Evolutionary conservation across 495 filamentous ascomycete genomes (phyloP), one percentile per base, ranked within the genome.

Genomic region (Penicillium nucicola): DNA sequence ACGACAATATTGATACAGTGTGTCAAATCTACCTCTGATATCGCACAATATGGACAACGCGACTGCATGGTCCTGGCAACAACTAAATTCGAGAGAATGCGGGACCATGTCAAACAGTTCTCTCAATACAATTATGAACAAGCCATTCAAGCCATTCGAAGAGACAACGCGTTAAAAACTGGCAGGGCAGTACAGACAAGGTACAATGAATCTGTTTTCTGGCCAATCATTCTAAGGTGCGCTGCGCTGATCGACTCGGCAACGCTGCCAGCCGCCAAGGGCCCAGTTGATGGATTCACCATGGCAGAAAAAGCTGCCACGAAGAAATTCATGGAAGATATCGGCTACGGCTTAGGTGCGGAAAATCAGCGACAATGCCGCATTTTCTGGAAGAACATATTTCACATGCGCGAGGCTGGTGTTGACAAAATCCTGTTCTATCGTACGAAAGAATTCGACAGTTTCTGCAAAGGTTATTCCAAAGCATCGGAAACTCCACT

Each of bases 221-320:
- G 50, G 56, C 28, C 42, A 42, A 60, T 58, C 42, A 63, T 60
- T 32, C 37, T 49, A 4, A 63, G 60, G 20, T 40, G 47, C 50
- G 56, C 53, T 5, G 50, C 31, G 23, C 37, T 57, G 25, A 28
- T 60, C 18, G 56, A 63, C 50, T 48, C 33, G 25, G n/a, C 34
- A 22, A 60, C 7, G 14, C 41, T 63, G 20, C 50, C 50, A 13
- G 10, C 50, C 39, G 33, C 53, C 2, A 63, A 59, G 34, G 53
- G 60, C 33, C 60, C 60, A 11, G n/a, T 41, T 4, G 53, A 60
- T 44, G 44, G 48, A 45, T 64, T 64, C 35, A 57, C 43, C 1
- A 56, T 64, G 37, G 51, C 57, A 9, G 53, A 64, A 45, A 64
- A 64, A 34, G 57, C 47, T 48, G 43, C 53, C 36, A 58, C 54